phyloP scores from a whole-genome alignment of 2,329 filamentous ascomycete genomes.

The Epichloe gansuensis region DNA sequence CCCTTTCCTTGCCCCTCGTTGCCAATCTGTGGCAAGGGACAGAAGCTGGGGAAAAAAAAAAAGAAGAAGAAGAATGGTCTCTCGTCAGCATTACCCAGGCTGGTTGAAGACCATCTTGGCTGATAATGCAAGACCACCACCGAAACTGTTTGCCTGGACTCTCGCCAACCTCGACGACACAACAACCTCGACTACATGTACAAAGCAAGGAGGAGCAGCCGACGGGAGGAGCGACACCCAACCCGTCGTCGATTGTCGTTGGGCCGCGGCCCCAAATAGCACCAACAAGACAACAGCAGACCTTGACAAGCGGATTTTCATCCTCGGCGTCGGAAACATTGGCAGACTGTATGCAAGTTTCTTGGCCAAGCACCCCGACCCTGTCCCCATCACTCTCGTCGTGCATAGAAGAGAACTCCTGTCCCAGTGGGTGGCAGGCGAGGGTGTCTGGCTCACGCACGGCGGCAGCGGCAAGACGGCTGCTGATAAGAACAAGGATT shows the following conservation, averaged over 20 bases:
- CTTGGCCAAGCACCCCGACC: slow-evolving; percentile 43
- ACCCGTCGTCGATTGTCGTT: not conserved
- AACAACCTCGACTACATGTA: not conserved
- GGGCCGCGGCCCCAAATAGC: not conserved
- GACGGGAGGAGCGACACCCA: not conserved
- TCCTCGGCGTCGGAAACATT: slow-evolving; percentile 71
- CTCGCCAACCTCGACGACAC: slow-evolving; percentile 14
- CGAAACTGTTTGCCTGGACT: slow-evolving; percentile 26
- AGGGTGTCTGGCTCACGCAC: slow-evolving; percentile 31
- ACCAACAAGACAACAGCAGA: slow-evolving; percentile 2
- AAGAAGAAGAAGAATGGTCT: not conserved
- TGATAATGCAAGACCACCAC: slow-evolving; percentile 12
- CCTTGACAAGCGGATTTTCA: slow-evolving; percentile 46
- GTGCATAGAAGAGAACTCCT: slow-evolving; percentile 48
- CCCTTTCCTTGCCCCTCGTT: too few species aligned
- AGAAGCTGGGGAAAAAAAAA: not conserved
- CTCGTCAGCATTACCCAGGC: slow-evolving; percentile 4
- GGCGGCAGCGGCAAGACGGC: slow-evolving; percentile 18
- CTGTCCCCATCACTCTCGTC: slow-evolving; percentile 69
- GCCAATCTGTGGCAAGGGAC: not conserved
- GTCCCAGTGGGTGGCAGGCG: slow-evolving; percentile 30
- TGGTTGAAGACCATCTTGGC: slow-evolving; percentile 22
- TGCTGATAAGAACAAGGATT: slow-evolving; percentile 19
- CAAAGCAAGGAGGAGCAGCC: not conserved
- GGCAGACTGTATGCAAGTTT: slow-evolving; percentile 67